These are phyloP conservation scores for Tephrocybe rancida DNA, from an alignment of 768 basidiomycete genomes.

Conservation along the genomic window DNA sequence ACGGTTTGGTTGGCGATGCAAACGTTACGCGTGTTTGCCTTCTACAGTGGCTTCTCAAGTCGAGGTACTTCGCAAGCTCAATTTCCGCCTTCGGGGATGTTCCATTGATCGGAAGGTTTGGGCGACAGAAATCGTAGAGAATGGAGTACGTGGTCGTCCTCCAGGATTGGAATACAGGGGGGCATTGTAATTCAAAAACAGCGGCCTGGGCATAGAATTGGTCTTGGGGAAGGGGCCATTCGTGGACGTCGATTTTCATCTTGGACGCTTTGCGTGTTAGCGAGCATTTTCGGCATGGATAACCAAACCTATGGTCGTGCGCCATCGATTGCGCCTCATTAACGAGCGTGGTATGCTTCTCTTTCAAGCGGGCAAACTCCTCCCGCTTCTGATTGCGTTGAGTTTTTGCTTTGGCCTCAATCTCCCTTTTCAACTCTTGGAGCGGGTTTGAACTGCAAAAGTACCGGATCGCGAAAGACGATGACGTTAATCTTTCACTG, in stretches of 20 bases:
- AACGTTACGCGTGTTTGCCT: slow-evolving; percentile 29
- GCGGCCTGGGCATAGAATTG: slow-evolving; percentile 23
- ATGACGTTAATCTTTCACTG: slow-evolving; percentile 9
- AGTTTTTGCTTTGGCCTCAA: slow-evolving; percentile 26
- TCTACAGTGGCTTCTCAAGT: neutral
- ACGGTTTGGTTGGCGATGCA: slow-evolving; percentile 37
- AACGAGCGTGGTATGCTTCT: slow-evolving; percentile 18
- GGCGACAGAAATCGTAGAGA: slow-evolving; percentile 35
- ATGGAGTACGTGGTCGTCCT: slow-evolving; percentile 40
- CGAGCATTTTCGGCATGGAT: slow-evolving; percentile 30
- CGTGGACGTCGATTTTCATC: slow-evolving; percentile 37
- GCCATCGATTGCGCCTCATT: slow-evolving; percentile 2
- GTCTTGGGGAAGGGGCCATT: slow-evolving; percentile 47
- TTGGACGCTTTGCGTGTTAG: slow-evolving; percentile 10
- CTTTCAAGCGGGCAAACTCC: slow-evolving; percentile 27
- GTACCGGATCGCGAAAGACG: slow-evolving; percentile 37
- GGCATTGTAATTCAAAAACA: slow-evolving; percentile 46
- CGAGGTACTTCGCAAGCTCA: slow-evolving; percentile 7
- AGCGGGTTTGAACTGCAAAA: slow-evolving; percentile 25
- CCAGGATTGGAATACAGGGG: slow-evolving; percentile 43
- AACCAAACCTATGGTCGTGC: neutral
- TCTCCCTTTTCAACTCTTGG: slow-evolving; percentile 23
- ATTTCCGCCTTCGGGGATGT: neutral
- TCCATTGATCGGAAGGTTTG: neutral
- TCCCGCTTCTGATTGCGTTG: slow-evolving; percentile 19